Conservation (phyloP, 768 basidiomycete genomes). For the Boletus pseudopeckii region DNA sequence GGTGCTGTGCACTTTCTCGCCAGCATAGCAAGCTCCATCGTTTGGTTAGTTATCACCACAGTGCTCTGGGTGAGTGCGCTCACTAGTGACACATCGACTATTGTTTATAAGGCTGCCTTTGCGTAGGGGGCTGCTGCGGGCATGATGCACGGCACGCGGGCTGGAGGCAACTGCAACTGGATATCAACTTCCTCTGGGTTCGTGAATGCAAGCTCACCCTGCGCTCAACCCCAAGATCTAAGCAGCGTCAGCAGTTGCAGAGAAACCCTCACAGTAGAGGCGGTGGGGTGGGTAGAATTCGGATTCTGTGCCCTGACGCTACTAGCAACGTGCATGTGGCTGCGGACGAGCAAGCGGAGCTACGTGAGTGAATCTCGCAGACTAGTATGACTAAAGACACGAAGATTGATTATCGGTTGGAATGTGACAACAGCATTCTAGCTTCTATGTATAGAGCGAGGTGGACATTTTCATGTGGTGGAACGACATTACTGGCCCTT, state of each 20-base stretch:
- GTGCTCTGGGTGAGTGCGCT: slow-evolving; percentile 58
- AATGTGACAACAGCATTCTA: slow-evolving; percentile 28
- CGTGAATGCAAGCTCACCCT: slow-evolving; percentile 24
- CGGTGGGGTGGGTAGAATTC: slow-evolving; percentile 75
- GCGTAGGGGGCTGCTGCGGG: slow-evolving; percentile 64
- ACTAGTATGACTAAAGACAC: slow-evolving; percentile 33
- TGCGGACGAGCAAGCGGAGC: slow-evolving; percentile 37
- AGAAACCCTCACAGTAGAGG: slow-evolving; percentile 69
- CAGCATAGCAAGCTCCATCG: slow-evolving; percentile 72
- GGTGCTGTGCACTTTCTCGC: slow-evolving; percentile 66
- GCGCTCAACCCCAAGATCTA: slow-evolving; percentile 19
- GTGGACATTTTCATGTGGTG: background rate
- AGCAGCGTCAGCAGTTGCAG: slow-evolving; percentile 49
- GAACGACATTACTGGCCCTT: background rate
- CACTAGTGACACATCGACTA: background rate
- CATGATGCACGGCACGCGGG: slow-evolving; percentile 61
- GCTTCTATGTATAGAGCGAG: slow-evolving; percentile 30
- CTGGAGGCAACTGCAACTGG: slow-evolving; percentile 56
- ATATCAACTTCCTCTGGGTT: slow-evolving; percentile 35
- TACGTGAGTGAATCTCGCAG: slow-evolving; percentile 43
- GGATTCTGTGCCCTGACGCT: slow-evolving; percentile 56
- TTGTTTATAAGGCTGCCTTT: slow-evolving; percentile 1
- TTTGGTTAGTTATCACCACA: slow-evolving; percentile 66
- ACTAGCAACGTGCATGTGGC: slow-evolving; percentile 52
- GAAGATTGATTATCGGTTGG: slow-evolving; percentile 20